Conservation (phyloP, 768 basidiomycete species). For the Grammothele lineata region DNA sequence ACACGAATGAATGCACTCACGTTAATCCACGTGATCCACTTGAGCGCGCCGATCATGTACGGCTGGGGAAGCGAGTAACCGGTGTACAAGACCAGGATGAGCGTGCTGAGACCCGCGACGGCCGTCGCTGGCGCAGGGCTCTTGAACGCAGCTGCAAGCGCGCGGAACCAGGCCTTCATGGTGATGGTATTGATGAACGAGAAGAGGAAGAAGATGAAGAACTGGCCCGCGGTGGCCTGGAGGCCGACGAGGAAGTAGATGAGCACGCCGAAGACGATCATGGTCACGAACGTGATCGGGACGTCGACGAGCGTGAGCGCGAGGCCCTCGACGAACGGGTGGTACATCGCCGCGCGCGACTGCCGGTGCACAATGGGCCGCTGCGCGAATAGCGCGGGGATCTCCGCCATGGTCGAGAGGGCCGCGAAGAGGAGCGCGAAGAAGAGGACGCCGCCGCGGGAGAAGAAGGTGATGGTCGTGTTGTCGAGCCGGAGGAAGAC, state of each 20-base stretch:
- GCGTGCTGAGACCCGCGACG: conserved; percentile 45
- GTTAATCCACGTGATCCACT: conserved; percentile 65
- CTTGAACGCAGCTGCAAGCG: conserved; percentile 55
- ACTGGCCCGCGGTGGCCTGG: conserved; percentile 51
- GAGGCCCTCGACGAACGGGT: conserved; percentile 49
- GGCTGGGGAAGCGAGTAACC: conserved; percentile 59
- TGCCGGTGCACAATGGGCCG: conserved; percentile 59
- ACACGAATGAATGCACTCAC: conserved; percentile 32
- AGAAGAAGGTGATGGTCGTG: conserved; percentile 60
- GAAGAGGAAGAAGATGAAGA: conserved; percentile 61
- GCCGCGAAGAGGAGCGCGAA: conserved; percentile 66
- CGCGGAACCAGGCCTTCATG: conserved; percentile 77
- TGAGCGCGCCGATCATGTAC: conserved; percentile 63
- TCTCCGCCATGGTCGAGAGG: conserved; percentile 59
- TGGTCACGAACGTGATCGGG: conserved; percentile 49
- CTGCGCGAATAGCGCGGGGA: conserved; percentile 51
- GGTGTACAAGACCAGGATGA: conserved; percentile 53
- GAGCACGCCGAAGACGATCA: conserved; percentile 41
- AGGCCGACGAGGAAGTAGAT: conserved; percentile 62
- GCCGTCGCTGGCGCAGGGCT: conserved; percentile 61
- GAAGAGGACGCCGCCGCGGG: conserved; percentile 76
- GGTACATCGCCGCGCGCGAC: conserved; percentile 57
- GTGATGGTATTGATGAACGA: conserved; percentile 53
- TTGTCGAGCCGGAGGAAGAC: conserved; percentile 57
- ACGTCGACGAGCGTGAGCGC: conserved; percentile 60